phyloP scores from a whole-genome alignment of 768 basidiomycete species.

The Phlebiopsis flavidoalba region DNA sequence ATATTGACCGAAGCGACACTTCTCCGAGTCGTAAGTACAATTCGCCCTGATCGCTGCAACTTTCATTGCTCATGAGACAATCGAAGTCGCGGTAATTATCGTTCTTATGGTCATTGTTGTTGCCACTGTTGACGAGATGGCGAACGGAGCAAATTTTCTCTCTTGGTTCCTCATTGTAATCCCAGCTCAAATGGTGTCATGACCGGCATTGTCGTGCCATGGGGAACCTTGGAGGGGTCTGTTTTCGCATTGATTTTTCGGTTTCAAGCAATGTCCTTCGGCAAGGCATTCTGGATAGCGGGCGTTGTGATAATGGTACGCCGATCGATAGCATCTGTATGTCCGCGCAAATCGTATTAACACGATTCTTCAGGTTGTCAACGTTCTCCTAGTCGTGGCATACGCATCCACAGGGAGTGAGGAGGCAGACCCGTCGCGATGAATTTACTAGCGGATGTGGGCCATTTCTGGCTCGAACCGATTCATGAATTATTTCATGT shows the following conservation, averaged over 20 bases:
- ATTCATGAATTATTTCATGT: too few species aligned
- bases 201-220: slow-evolving; percentile 34
- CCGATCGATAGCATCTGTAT: background rate
- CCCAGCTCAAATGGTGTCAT: slow-evolving; percentile 32
- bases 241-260: slow-evolving; percentile 46
- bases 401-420: background rate
- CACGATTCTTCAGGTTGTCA: too few species aligned
- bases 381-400: background rate
- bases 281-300: slow-evolving; percentile 43
- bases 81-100: slow-evolving; percentile 27
- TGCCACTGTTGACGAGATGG: slow-evolving; percentile 35
- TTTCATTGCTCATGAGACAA: slow-evolving; percentile 8
- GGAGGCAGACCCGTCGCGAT: background rate
- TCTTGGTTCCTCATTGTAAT: slow-evolving; percentile 47
- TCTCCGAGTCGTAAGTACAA: background rate
- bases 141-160: slow-evolving; percentile 48
- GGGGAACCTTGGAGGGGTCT: slow-evolving; percentile 41
- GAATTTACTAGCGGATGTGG: too few species aligned
- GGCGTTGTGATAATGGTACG: slow-evolving; percentile 36
- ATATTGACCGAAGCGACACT: slow-evolving; percentile 24
- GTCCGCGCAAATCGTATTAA: too few species aligned
- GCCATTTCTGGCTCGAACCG: too few species aligned
- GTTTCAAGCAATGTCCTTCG: slow-evolving; percentile 33
- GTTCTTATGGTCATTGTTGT: slow-evolving; percentile 35
- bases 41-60: background rate